Conservation (phyloP, 2,329 filamentous ascomycete species). For the Cladosporium velox region DNA sequence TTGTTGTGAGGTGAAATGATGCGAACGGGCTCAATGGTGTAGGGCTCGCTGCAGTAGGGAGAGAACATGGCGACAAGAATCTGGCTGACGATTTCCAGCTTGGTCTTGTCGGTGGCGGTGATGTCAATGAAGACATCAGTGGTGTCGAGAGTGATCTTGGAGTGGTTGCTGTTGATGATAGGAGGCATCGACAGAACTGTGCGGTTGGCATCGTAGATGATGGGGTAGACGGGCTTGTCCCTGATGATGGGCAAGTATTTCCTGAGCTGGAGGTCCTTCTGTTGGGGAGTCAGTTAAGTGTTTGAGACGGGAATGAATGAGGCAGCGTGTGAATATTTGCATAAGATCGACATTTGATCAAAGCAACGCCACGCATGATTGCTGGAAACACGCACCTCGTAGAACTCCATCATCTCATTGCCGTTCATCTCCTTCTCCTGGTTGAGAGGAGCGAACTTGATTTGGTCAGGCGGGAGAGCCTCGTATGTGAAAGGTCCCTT, state of each 20-base stretch:
- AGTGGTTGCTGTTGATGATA: conserved; percentile 97
- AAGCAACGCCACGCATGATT: conserved; percentile 20
- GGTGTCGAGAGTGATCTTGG: conserved; percentile 89
- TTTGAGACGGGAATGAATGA: background rate
- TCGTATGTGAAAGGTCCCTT: conserved; percentile 97
- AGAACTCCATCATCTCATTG: conserved; percentile 89
- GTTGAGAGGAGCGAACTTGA: conserved; percentile 88
- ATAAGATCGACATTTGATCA: background rate
- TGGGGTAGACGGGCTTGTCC: conserved; percentile 90
- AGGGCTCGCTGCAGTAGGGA: conserved; percentile 80
- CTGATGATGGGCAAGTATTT: conserved; percentile 92
- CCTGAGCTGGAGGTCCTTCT: conserved; percentile 88
- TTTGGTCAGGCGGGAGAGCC: conserved; percentile 85
- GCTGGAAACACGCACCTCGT: conserved; percentile 60
- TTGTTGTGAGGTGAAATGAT: conserved; percentile 90
- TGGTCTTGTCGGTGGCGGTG: conserved; percentile 92
- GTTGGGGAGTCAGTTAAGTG: conserved; percentile 25
- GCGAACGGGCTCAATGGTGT: conserved; percentile 91
- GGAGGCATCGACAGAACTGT: conserved; percentile 91
- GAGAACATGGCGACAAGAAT: conserved; percentile 98
- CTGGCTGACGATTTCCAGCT: conserved; percentile 92
- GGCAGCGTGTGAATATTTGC: background rate
- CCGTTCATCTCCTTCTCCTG: conserved; percentile 86
- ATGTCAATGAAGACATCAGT: conserved; percentile 97
- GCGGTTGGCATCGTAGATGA: conserved; percentile 87